Evolutionary conservation across 1,139 yeast genomes (phyloP).

Genomic region (Blastobotrys serpentis): DNA sequence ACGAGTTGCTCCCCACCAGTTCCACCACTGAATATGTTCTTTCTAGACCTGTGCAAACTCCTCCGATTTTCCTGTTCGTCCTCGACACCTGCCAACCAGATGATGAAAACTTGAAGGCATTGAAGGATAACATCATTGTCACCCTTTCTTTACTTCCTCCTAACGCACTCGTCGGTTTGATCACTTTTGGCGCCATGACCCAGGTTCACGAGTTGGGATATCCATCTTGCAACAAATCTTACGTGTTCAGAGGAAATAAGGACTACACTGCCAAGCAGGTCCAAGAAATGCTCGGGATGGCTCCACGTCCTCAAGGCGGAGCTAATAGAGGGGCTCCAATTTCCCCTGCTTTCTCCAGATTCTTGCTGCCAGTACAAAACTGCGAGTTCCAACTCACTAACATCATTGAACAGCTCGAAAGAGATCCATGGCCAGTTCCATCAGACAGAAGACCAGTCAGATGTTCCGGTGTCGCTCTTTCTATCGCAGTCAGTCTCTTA

Average conservation of each 20-base stretch:
- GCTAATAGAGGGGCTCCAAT: slow-evolving; percentile 22
- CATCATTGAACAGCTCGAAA: slow-evolving; percentile 72
- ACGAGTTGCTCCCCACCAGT: slow-evolving; percentile 73
- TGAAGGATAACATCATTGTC: slow-evolving; percentile 81
- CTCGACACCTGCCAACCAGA: slow-evolving; percentile 89
- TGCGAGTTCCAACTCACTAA: slow-evolving; percentile 85
- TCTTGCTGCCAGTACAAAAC: slow-evolving; percentile 80
- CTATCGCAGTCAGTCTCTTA: slow-evolving; percentile 76
- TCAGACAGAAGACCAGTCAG: slow-evolving; percentile 86
- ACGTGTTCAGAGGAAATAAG: slow-evolving; percentile 89
- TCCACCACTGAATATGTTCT: slow-evolving; percentile 93
- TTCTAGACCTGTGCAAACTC: slow-evolving; percentile 81
- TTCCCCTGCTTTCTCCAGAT: slow-evolving; percentile 58
- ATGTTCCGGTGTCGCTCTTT: slow-evolving; percentile 90
- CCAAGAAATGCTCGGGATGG: slow-evolving; percentile 67
- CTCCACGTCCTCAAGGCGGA: slow-evolving; percentile 40
- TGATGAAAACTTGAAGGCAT: slow-evolving; percentile 83
- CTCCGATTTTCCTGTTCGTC: slow-evolving; percentile 90
- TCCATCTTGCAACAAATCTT: slow-evolving; percentile 72
- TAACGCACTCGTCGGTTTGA: slow-evolving; percentile 85
- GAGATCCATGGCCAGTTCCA: slow-evolving; percentile 92
- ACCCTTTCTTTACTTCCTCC: slow-evolving; percentile 86
- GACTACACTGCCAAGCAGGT: slow-evolving; percentile 78
- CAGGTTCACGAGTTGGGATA: slow-evolving; percentile 91
- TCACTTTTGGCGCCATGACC: slow-evolving; percentile 93